These are phyloP conservation scores for Termitomyces sp. DNA, from an alignment of 768 basidiomycete species.

Conservation along the genomic window DNA sequence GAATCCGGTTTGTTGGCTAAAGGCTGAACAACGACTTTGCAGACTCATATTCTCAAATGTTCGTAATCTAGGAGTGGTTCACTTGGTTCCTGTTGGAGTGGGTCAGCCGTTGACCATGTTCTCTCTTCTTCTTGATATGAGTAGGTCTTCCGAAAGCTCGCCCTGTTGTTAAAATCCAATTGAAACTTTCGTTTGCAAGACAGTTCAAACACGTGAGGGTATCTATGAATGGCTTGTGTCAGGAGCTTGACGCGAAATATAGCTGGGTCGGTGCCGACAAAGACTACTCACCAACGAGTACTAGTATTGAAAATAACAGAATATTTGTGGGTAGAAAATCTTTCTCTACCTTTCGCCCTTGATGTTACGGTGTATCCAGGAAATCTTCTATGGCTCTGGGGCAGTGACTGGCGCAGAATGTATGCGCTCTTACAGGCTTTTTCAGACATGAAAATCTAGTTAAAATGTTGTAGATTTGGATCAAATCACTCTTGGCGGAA, in stretches of 20 bases:
- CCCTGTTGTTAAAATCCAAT: neutral
- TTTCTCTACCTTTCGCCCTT: neutral
- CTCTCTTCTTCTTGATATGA: constrained; percentile 54
- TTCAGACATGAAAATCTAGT: neutral
- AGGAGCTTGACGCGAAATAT: neutral
- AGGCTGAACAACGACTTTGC: neutral
- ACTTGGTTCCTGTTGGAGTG: constrained; percentile 46
- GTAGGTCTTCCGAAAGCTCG: constrained; percentile 19
- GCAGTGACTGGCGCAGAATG: constrained; percentile 48
- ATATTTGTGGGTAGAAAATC: constrained; percentile 23
- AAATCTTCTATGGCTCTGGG: constrained; percentile 50
- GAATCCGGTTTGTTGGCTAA: constrained; percentile 35
- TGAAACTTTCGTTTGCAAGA: neutral
- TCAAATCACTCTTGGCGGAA: constrained; percentile 34
- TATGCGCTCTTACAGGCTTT: constrained; percentile 17
- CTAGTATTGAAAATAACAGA: constrained; percentile 30
- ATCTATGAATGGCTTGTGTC: neutral
- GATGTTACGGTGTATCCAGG: constrained; percentile 20
- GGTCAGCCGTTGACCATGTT: constrained; percentile 44
- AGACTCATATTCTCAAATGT: neutral
- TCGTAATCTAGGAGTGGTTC: constrained; percentile 32
- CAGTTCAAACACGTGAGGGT: constrained; percentile 5
- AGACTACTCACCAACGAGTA: constrained; percentile 37
- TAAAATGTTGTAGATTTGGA: constrained; percentile 32
- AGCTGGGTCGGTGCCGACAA: constrained; percentile 49